A percentile compares a stretch with the other conserved stretches of the same genome.
These are phyloP conservation scores for Cucumis melo DNA, from an alignment of 306 rosid species.

Conservation along the genomic window DNA sequence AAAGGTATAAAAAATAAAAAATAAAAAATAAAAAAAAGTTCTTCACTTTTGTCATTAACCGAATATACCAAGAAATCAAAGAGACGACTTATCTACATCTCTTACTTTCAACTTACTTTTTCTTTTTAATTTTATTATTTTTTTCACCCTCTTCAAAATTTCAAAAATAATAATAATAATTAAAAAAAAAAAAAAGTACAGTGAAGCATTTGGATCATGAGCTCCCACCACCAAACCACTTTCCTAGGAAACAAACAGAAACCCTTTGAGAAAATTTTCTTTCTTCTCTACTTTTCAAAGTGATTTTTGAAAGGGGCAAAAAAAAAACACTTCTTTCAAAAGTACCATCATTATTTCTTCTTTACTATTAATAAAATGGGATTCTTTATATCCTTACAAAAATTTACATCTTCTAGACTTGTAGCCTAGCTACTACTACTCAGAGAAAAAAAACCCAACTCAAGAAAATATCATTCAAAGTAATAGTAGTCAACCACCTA, in stretches of 20 bases:
- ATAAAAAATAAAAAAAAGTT: background rate
- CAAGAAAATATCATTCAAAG: background rate
- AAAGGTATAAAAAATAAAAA: background rate
- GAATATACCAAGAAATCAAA: background rate
- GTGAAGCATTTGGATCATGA: background rate
- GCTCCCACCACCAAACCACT: background rate
- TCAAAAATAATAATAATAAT: no score
- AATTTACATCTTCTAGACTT: background rate
- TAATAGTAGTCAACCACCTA: background rate
- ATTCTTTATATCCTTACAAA: background rate
- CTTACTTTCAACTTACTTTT: background rate
- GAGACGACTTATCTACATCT: background rate
- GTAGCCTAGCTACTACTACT: background rate
- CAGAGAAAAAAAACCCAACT: background rate
- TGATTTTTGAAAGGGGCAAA: background rate
- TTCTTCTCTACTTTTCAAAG: background rate
- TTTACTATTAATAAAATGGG: background rate
- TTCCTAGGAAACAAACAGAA: conserved; percentile 7
- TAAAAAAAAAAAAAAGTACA: background rate
- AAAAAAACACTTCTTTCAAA: background rate
- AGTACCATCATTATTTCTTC: background rate
- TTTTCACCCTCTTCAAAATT: background rate
- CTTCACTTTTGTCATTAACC: background rate
- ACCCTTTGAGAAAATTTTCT: background rate
- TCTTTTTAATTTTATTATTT: background rate